A percentile compares a stretch with the other conserved stretches of the same genome.
Evolutionary conservation across 306 rosid genomes (phyloP).

Genomic region (Morella rubra): DNA sequence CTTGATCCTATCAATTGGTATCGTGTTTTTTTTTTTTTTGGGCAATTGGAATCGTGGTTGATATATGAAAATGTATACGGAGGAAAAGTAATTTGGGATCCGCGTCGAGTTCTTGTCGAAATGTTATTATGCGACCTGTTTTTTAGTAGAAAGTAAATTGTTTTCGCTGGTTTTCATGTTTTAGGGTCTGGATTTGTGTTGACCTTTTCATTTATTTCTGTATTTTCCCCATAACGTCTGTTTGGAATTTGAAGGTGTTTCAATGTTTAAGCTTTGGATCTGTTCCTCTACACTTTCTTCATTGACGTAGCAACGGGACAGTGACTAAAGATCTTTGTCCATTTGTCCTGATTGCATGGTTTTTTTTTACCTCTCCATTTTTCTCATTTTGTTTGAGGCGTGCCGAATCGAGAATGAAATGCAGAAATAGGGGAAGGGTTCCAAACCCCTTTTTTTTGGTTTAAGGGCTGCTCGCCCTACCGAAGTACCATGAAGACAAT

Average conservation of each 20-base stretch:
- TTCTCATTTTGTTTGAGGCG: background rate
- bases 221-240: background rate
- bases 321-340: slow-evolving; percentile 17
- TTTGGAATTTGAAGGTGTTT: background rate
- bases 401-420: slow-evolving; percentile 11
- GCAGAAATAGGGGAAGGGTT: slow-evolving; percentile 15
- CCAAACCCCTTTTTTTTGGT: background rate
- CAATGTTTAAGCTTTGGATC: background rate
- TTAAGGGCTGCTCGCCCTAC: too few species aligned
- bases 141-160: background rate
- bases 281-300: background rate
- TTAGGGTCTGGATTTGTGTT: slow-evolving; percentile 1
- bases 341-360: background rate
- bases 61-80: background rate
- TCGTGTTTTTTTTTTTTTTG: too few species aligned
- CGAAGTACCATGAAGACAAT: background rate
- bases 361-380: background rate
- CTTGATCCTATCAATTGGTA: background rate
- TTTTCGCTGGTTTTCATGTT: background rate
- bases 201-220: too few species aligned
- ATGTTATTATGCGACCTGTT: background rate
- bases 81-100: background rate
- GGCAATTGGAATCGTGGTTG: too few species aligned
- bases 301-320: background rate
- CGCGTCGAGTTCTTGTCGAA: background rate